Conservation (phyloP, 257 asterid genomes). For the Lycium ferocissimum region DNA sequence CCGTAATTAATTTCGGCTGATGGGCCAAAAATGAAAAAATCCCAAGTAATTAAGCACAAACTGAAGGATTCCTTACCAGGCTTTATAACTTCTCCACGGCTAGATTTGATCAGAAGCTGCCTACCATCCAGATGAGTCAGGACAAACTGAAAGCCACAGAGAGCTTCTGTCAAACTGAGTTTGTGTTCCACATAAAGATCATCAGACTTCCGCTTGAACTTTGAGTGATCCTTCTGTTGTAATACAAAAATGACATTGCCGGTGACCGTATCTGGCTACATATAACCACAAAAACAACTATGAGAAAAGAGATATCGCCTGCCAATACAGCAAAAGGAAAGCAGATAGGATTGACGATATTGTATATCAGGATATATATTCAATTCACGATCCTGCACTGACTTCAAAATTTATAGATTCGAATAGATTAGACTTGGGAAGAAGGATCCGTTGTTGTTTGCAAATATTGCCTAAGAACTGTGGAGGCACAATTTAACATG, state of each 20-base stretch:
- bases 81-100: conserved; percentile 45
- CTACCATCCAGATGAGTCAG: conserved; percentile 50
- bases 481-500: not conserved
- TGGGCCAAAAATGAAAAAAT: too few species aligned
- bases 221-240: conserved; percentile 45
- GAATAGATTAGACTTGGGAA: not conserved
- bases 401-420: not conserved
- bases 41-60: too few species aligned
- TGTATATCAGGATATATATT: not conserved
- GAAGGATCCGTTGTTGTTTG: not conserved
- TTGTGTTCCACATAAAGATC: conserved; percentile 46
- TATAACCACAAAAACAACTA: conserved; percentile 23
- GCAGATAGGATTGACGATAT: not conserved
- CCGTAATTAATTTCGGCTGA: too few species aligned
- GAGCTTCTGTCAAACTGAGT: conserved; percentile 44
- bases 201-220: conserved; percentile 43
- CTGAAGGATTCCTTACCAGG: conserved; percentile 37
- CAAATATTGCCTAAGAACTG: not conserved
- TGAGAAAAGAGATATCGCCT: not conserved
- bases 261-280: conserved; percentile 51
- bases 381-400: not conserved
- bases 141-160: conserved; percentile 46
- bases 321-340: not conserved
- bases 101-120: conserved; percentile 43
- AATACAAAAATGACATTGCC: conserved; percentile 38